phyloP scores from a whole-genome alignment of 1,284 basidiomycete species.

The Cutaneotrichosporon dermatis region DNA sequence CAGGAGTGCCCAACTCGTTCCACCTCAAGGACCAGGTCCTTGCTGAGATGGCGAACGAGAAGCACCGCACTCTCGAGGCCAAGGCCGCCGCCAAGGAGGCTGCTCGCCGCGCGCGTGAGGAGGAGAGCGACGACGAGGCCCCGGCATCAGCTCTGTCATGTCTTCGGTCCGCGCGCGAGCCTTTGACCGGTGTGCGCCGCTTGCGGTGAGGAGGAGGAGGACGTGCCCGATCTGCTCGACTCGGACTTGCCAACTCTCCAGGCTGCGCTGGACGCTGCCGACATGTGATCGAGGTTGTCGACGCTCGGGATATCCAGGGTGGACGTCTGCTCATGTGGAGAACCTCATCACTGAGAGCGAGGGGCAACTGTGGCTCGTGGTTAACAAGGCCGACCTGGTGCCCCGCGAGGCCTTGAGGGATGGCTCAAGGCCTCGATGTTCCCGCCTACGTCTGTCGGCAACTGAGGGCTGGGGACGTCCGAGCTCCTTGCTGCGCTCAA shows the following conservation, averaged over 20 bases:
- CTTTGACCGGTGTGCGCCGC: slow-evolving; percentile 15
- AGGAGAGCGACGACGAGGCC: slow-evolving; percentile 32
- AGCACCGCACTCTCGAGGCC: slow-evolving; percentile 56
- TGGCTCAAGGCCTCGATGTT: slow-evolving; percentile 72
- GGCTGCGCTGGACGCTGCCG: slow-evolving; percentile 72
- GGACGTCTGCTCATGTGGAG: slow-evolving; percentile 63
- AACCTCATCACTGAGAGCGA: slow-evolving; percentile 51
- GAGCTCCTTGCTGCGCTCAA: slow-evolving; percentile 24
- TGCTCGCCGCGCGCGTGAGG: slow-evolving; percentile 2
- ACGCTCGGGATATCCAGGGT: slow-evolving; percentile 75
- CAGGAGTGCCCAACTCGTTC: slow-evolving; percentile 94
- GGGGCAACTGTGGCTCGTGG: slow-evolving; percentile 62
- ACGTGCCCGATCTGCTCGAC: slow-evolving; percentile 61
- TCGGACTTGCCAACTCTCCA: slow-evolving; percentile 63
- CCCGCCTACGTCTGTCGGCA: slow-evolving; percentile 64
- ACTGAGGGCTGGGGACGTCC: slow-evolving; percentile 28
- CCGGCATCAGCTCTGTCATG: slow-evolving; percentile 33
- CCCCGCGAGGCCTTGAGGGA: slow-evolving; percentile 72
- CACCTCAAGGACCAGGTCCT: slow-evolving; percentile 96
- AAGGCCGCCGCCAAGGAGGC: slow-evolving; percentile 2
- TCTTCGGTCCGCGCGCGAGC: slow-evolving; percentile 24
- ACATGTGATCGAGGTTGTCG: slow-evolving; percentile 82
- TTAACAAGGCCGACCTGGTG: slow-evolving; percentile 85
- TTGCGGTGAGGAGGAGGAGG: slow-evolving; percentile 40
- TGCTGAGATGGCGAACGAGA: slow-evolving; percentile 78